Conservation (phyloP, 2,329 filamentous ascomycete species). For the Cytospora schulzeri region DNA sequence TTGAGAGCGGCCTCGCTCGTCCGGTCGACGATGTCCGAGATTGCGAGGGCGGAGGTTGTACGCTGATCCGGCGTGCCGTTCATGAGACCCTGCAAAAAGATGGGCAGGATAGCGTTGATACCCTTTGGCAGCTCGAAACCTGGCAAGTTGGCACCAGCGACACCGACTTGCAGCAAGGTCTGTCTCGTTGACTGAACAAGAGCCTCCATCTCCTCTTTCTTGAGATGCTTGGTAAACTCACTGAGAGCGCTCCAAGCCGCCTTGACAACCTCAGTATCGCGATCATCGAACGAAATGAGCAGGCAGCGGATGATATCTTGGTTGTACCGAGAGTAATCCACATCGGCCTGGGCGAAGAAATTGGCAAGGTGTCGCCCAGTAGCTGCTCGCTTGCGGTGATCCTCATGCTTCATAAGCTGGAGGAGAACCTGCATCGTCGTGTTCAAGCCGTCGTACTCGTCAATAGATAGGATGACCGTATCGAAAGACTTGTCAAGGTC, state of each 20-base stretch:
- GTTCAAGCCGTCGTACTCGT: constrained; percentile 94
- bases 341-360: constrained; percentile 78
- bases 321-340: constrained; percentile 95
- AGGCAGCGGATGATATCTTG: constrained; percentile 91
- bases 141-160: constrained; percentile 78
- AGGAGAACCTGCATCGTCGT: constrained; percentile 94
- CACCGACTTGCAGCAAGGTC: constrained; percentile 83
- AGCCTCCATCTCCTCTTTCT: constrained; percentile 97
- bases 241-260: constrained; percentile 84
- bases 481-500: constrained; percentile 85
- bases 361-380: constrained; percentile 79
- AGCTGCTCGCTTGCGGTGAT: constrained; percentile 79
- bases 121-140: constrained; percentile 95
- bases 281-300: constrained; percentile 89
- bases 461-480: constrained; percentile 86
- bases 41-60: constrained; percentile 86
- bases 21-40: constrained; percentile 93
- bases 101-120: constrained; percentile 92
- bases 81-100: constrained; percentile 97
- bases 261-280: constrained; percentile 82
- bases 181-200: constrained; percentile 85
- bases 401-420: constrained; percentile 85
- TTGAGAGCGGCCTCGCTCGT: constrained; percentile 86
- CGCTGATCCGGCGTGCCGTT: constrained; percentile 92
- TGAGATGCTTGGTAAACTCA: constrained; percentile 84